Base-by-base conservation (phyloP, 176 grass and related monocot genomes). In the Cenchrus fungigraminus region DNA sequence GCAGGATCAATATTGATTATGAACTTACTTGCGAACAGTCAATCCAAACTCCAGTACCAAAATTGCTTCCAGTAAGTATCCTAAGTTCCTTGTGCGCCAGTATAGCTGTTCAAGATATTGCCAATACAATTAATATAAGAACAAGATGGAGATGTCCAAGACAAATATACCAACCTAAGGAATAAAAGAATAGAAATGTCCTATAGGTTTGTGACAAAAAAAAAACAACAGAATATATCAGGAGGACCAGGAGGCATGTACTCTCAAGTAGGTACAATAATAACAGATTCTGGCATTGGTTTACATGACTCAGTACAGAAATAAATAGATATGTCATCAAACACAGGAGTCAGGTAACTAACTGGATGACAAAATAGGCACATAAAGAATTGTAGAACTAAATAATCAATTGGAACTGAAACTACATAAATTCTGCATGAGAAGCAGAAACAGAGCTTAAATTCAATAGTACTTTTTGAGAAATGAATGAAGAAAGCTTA, bases 61-160 rank as follows among this genome's bases (percentile, higher is more conserved):
- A 95, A 96, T 86, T 86, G 97, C 93, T 87, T 99, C 97, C 69
- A 96, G 85, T 53, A 99, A 89, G 86, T 99, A 94, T 77, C 93
- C 89, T 54, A 92, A 77, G 12, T 94, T 92, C 82, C 89, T 92
- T 68, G 93, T 96, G 71, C 93, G 97, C 97, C 97, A 99, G 86
- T 92, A 96, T 51, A 99, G 68, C 97, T 99, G 91, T 90, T 78
- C 43, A 86, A 81, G n/a, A 74, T 37, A 87, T 84, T 65, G 54
- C 0, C 19, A 71, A 6, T 77, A 8, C 76, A 71, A 77, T 67
- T 82, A 40, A 84, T 80, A 86, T 25, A 66, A 28, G 8, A 66
- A 73, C 62, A 31, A 79, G 68, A 79, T 80, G 46, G 9, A 79
- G 22, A 37, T 68, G 52, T 20, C 6, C 28, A 83, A 50, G 49